These are phyloP conservation scores for Nowakowskiella sp. DNA, from an alignment of 192 early-diverging fungal species.

Conservation along the genomic window DNA sequence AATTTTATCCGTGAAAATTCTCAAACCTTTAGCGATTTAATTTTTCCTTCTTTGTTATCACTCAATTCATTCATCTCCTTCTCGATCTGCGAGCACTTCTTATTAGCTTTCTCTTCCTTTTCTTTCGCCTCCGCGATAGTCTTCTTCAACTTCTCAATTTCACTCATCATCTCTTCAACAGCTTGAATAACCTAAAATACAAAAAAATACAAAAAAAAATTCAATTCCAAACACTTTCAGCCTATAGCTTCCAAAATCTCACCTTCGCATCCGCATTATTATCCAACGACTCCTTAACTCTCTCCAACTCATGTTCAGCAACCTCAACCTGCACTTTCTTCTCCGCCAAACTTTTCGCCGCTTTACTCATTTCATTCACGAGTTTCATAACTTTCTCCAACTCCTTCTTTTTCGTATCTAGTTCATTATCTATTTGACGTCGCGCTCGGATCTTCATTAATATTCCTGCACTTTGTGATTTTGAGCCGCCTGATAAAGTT, in stretches of 20 bases:
- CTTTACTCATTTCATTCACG: no score
- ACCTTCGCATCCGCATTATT: conserved; percentile 71
- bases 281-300: conserved; percentile 68
- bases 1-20: no score
- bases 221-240: conserved; percentile 21
- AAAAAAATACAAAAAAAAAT: not conserved
- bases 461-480: conserved; percentile 60
- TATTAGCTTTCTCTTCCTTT: conserved; percentile 47
- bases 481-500: conserved; percentile 85
- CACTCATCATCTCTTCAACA: conserved; percentile 45
- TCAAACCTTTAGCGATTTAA: conserved; percentile 62
- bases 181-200: conserved; percentile 39
- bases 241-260: not conserved
- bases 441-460: conserved; percentile 65
- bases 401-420: conserved; percentile 51
- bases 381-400: no score
- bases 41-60: conserved; percentile 77
- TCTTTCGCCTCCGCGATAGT: conserved; percentile 35
- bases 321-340: no score
- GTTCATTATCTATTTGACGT: conserved; percentile 43
- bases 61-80: conserved; percentile 85
- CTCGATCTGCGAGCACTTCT: conserved; percentile 15
- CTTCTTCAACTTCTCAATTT: conserved; percentile 42
- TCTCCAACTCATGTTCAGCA: conserved; percentile 64
- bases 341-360: no score